A percentile compares a stretch with the other conserved stretches of the same genome.
phyloP scores from a whole-genome alignment of 306 rosid genomes.

The Prinsepia uniflora region DNA sequence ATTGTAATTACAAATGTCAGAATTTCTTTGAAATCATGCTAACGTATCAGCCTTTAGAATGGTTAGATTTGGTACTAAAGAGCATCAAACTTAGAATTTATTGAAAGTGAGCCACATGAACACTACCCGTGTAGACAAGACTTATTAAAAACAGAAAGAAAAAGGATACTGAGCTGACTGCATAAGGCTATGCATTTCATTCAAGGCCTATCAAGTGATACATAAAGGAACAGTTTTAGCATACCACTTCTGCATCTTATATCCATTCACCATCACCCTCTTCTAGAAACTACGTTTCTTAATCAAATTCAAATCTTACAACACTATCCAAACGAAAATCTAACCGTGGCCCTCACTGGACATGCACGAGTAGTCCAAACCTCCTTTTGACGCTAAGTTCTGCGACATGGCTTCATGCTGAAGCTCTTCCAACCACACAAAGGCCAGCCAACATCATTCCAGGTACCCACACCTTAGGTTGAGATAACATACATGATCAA shows the following conservation, averaged over 20 bases:
- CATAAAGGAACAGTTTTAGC: neutral
- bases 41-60: slow-evolving; percentile 11
- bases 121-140: neutral
- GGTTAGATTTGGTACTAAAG: neutral
- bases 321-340: neutral
- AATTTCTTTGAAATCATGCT: neutral
- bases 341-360: neutral
- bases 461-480: neutral
- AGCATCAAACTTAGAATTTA: neutral
- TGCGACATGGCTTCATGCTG: neutral
- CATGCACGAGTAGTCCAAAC: neutral
- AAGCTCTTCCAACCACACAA: neutral
- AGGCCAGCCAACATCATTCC: neutral
- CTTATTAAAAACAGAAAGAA: neutral
- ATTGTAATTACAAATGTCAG: slow-evolving; percentile 24
- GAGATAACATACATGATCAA: too few relatives aligned
- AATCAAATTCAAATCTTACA: neutral
- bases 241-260: neutral
- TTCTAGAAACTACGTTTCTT: neutral
- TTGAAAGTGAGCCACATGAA: neutral
- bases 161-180: neutral
- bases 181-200: neutral
- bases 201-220: neutral
- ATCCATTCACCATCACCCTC: neutral
- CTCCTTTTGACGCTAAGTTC: neutral